Percentiles rank a stretch among this genome's conserved stretches.
These are phyloP conservation scores for Anthracocystis walkeri DNA, from an alignment of 1,284 basidiomycete genomes.

Conservation along the genomic window DNA sequence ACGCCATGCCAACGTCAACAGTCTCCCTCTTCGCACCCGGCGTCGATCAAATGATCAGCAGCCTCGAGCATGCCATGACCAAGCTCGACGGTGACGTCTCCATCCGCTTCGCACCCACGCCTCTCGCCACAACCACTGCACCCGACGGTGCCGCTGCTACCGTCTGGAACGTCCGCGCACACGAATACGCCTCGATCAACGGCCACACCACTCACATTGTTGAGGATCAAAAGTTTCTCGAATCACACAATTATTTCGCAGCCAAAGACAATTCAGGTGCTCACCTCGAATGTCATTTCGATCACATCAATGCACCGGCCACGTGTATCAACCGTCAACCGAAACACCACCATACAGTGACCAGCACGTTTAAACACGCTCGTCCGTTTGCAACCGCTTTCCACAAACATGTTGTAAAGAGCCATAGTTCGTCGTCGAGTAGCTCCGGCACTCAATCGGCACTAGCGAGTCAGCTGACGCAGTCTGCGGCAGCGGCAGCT, in stretches of 20 bases:
- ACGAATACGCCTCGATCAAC: slow-evolving; percentile 42
- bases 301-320: slow-evolving; percentile 30
- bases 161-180: slow-evolving; percentile 45
- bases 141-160: slow-evolving; percentile 40
- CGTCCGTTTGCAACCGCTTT: slow-evolving; percentile 34
- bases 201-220: slow-evolving; percentile 28
- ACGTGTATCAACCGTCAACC: slow-evolving; percentile 36
- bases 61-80: slow-evolving; percentile 21
- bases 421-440: slow-evolving; percentile 8
- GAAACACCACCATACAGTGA: slow-evolving; percentile 29
- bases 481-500: slow-evolving; percentile 16
- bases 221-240: slow-evolving; percentile 39
- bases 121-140: slow-evolving; percentile 42
- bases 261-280: slow-evolving; percentile 25
- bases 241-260: slow-evolving; percentile 42
- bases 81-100: slow-evolving; percentile 26
- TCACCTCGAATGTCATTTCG: slow-evolving; percentile 38
- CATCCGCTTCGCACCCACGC: slow-evolving; percentile 23
- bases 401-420: slow-evolving; percentile 31
- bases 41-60: slow-evolving; percentile 37
- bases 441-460: slow-evolving; percentile 8
- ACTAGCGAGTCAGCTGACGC: slow-evolving; percentile 3
- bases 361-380: slow-evolving; percentile 33
- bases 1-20: slow-evolving; percentile 18
- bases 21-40: slow-evolving; percentile 42